phyloP scores from a whole-genome alignment of 2,329 filamentous ascomycete genomes.

The Penicillium sumatraense region DNA sequence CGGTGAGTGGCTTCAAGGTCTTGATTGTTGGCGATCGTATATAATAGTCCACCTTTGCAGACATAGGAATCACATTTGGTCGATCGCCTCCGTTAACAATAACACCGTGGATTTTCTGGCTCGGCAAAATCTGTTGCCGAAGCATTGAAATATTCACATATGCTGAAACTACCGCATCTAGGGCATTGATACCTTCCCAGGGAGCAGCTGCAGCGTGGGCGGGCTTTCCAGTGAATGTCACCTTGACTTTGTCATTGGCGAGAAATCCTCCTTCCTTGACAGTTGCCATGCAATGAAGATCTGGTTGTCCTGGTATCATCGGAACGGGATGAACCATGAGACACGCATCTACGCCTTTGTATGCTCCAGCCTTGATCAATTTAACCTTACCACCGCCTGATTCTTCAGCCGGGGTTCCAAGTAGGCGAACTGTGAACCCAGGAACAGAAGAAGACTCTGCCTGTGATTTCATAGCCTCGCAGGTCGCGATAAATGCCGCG shows the following conservation, averaged over 20 bases:
- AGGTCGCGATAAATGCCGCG: slow-evolving; percentile 40
- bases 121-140: slow-evolving; percentile 59
- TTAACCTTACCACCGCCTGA: slow-evolving; percentile 42
- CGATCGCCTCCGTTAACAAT: slow-evolving; percentile 58
- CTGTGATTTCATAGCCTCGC: slow-evolving; percentile 32
- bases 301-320: slow-evolving; percentile 26
- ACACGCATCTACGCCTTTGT: slow-evolving; percentile 41
- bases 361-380: slow-evolving; percentile 48
- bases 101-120: slow-evolving; percentile 56
- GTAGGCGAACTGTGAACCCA: slow-evolving; percentile 36
- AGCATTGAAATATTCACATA: slow-evolving; percentile 54
- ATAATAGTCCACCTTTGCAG: slow-evolving; percentile 49
- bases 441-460: slow-evolving; percentile 6
- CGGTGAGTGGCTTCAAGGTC: slow-evolving; percentile 38
- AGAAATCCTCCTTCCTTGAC: slow-evolving; percentile 32
- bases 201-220: slow-evolving; percentile 61
- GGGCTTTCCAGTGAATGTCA: slow-evolving; percentile 55
- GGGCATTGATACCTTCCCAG: slow-evolving; percentile 63
- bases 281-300: slow-evolving; percentile 26
- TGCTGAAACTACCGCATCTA: slow-evolving; percentile 59
- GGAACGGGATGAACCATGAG: slow-evolving; percentile 47
- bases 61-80: slow-evolving; percentile 62
- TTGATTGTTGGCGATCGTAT: slow-evolving; percentile 47
- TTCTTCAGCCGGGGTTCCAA: slow-evolving; percentile 43
- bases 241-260: slow-evolving; percentile 38